Base-by-base conservation (phyloP, 495 filamentous ascomycete species). In the Cenococcum geophilum region DNA sequence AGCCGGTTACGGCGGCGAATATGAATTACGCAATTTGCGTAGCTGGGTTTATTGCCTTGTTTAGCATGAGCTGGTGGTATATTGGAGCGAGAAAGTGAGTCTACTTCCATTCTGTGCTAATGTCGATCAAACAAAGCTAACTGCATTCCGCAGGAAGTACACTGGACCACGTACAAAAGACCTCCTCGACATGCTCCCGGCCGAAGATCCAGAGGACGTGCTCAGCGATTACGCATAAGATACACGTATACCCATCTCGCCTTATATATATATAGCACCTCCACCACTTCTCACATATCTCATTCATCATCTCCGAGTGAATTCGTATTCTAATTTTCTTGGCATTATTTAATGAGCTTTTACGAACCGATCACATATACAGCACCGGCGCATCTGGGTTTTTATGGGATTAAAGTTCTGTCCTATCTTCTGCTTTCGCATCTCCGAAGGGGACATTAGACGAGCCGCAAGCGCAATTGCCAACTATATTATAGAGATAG, bases 11-110 rank as follows among this genome's bases (percentile, higher is more conserved):
- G 2, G 62, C 71, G 1, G 74, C 76, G 32, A 89, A 88, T 70
- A 87, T 89, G 83, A 89, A 89, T 61, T 89, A 88, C 66, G 86
- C 82, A 1, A 77, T 86, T 55, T 83, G 76, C 57, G 84, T 89
- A 11, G 86, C 79, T n/a, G 78, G 67, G 0, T 81, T 83, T 55
- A 85, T 88, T 68, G 84, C 76, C 0, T 50, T 77, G 0, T 86
- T 88, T 73, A 79, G 82, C 12, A 57, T 87, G 57, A 69, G 76
- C 3, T 89, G 86, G 86, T 89, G 86, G 86, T 85, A 76, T 74
- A 73, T 80, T 21, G 78, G 77, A 37, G 86, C 83, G 1, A 73
- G 79, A 66, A 76, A 79, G 83, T 84, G 72, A 68, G 80, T 71
- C 6, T 55, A 21, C 37, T 25, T 10, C 40, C 56, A 32, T 35